Conservation (phyloP, 1,284 basidiomycete species). For the Leccinum subfulvum region DNA sequence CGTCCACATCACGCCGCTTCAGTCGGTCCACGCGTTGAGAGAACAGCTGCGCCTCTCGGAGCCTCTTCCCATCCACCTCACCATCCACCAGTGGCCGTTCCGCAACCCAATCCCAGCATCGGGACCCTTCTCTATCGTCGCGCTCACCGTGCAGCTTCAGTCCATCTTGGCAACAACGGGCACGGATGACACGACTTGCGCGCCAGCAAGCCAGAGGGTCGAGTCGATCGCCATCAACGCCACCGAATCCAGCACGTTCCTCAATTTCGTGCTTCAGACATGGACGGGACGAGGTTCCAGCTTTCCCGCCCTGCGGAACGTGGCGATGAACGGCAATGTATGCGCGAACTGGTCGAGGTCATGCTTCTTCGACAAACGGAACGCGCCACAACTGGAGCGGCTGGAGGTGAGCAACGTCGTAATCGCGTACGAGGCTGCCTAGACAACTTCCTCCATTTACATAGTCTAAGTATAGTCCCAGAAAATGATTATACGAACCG, state of each 20-base stretch:
- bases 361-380: conserved; percentile 23
- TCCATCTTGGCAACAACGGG: conserved; percentile 16
- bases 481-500: no score
- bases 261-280: conserved; percentile 20
- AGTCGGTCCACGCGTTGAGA: conserved; percentile 11
- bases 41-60: conserved; percentile 22
- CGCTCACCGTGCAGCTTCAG: conserved; percentile 20
- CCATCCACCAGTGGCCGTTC: conserved; percentile 24
- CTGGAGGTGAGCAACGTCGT: conserved; percentile 22
- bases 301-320: conserved; percentile 12
- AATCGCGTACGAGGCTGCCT: conserved; percentile 9
- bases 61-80: conserved; percentile 15
- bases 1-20: conserved; percentile 17
- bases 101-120: conserved; percentile 4
- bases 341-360: conserved; percentile 22
- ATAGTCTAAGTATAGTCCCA: no score
- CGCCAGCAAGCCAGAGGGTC: conserved; percentile 15
- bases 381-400: conserved; percentile 14
- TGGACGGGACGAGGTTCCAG: conserved; percentile 14
- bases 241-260: conserved; percentile 16
- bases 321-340: conserved; percentile 16
- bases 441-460: no score
- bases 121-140: conserved; percentile 14
- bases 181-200: neutral
- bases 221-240: conserved; percentile 18